Base-by-base conservation (phyloP, 108 stramenopile genomes). In the Aureococcus anophagefferens region DNA sequence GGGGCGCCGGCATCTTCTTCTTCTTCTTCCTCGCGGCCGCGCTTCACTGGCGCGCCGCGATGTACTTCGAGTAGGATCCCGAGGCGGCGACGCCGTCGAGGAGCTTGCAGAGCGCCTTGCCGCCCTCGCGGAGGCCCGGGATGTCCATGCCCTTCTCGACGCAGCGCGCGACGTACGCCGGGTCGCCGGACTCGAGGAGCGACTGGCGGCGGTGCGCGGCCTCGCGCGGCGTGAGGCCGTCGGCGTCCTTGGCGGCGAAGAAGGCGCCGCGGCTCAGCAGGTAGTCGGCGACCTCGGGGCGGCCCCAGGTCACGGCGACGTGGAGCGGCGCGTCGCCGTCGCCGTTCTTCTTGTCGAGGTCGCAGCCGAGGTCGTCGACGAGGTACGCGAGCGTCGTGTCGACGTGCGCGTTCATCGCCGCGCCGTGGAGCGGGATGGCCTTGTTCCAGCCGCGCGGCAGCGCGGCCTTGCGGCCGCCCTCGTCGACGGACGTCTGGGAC, bases 261-360 rank as follows among this genome's bases (percentile, higher is more conserved):
- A 35, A n/a, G 13, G 67, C 67, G 5, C 67, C 67, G 33, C 35
- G 36, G 29, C 33, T 30, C 18, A 68, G 35, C 40, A 68, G 40
- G 67, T 68, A 68, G n/a, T 40, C 32, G 25, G 35, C 36, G 17
- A 68, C 67, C 44, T 68, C 67, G 4, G 30, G 32, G 67, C 44
- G 36, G 18, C 67, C 67, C 37, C 36, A 68, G 36, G 30, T 30
- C 36, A 40, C 67, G 34, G 67, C 67, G 4, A 33, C 40, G 67
- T 68, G 67, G 32, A 68, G 36, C 14, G 32, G 21, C n/a, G 0
- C 33, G 30, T 68, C 30, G 21, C 67, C 67, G 4, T 40, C 36
- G 13, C 5, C 7, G 5, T 21, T 4, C 30, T 15, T 40, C 16
- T 40, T 13, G 13, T 44, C 40, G 1, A 59, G 3, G 25, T 25